Base-by-base conservation (phyloP, 257 asterid genomes). In the Ocimum tenuiflorum region DNA sequence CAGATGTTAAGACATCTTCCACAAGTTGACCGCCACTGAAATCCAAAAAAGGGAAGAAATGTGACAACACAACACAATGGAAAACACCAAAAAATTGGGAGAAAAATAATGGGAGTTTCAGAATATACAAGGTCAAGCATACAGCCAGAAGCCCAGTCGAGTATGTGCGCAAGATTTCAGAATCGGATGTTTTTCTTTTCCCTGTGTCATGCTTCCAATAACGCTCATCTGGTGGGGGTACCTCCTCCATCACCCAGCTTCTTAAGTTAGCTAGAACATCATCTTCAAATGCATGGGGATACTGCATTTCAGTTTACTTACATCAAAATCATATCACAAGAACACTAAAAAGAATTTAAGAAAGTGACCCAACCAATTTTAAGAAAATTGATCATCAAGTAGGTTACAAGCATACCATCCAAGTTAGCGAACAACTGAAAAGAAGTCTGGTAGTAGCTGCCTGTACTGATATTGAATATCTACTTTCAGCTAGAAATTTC, bases 361-460 rank as follows among this genome's bases (percentile, higher is more conserved):
- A 48, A 51, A 27, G 31, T 27, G 4, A 33, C 50, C 36, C 12
- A 42, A 12, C 13, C 15, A 60, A 7, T 7, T 38, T 14, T 12
- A 19, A 60, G 38, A 39, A 39, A 41, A 59, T 27, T 27, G 4
- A 27, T 27, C 31, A 27, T 59, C 35, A 6, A 12, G 36, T 9
- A 3, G 1, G 7, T 6, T 48, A 52, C 43, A 22, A 55, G 42
- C 80, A 54, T 88, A 90, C 97, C 96, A 64, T 79, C 89, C 91
- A 94, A 69, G 99, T 88, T 55, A 83, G 82, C 3, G 99, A 94
- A 74, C 99, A 94, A 77, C 92, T 83, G 75, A 78, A 80, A 61
- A 94, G 96, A 61, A 94, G 97, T 87, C 99, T 88, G 29, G 89
- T 72, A 7, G 95, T 77, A 42, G 95, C 95, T 20, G 99, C 95